phyloP scores from a whole-genome alignment of 2,329 filamentous ascomycete genomes.

The Penicillium concentricum region DNA sequence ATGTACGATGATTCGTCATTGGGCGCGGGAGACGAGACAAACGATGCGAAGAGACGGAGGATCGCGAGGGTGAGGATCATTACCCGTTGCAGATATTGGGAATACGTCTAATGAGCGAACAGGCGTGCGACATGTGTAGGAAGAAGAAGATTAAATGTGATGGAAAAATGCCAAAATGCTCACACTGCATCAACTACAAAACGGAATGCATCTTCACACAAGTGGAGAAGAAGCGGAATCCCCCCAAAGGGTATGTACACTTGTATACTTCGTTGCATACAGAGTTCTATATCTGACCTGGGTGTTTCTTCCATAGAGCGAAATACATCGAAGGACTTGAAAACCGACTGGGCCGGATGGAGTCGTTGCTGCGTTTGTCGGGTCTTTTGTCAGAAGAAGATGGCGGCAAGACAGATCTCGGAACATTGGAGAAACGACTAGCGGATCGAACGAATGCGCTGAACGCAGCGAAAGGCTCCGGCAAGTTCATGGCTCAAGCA shows the following conservation, averaged over 20 bases:
- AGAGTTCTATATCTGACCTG: slow-evolving; percentile 14
- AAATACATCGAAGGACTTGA: slow-evolving; percentile 98
- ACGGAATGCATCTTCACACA: slow-evolving; percentile 96
- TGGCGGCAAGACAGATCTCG: slow-evolving; percentile 79
- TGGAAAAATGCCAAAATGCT: slow-evolving; percentile 90
- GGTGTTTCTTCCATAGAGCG: slow-evolving; percentile 57
- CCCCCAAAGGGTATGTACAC: slow-evolving; percentile 80
- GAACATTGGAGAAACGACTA: slow-evolving; percentile 76
- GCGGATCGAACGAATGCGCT: slow-evolving; percentile 50
- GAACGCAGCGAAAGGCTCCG: slow-evolving; percentile 38
- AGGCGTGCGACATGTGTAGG: slow-evolving; percentile 95
- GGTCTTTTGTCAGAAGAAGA: slow-evolving; percentile 85
- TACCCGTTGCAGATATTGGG: background rate
- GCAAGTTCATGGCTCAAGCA: slow-evolving; percentile 25
- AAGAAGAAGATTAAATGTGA: slow-evolving; percentile 97
- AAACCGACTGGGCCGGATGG: slow-evolving; percentile 93
- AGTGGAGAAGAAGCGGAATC: slow-evolving; percentile 97
- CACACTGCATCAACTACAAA: slow-evolving; percentile 96
- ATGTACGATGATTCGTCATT: slow-evolving; percentile 47
- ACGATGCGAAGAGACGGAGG: slow-evolving; percentile 82
- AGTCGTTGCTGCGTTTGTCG: slow-evolving; percentile 81
- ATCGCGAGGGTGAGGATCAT: slow-evolving; percentile 73
- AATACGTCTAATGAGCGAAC: slow-evolving; percentile 12
- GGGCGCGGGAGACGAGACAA: slow-evolving; percentile 54
- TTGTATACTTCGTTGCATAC: slow-evolving; percentile 25